Conservation (phyloP, 2,329 filamentous ascomycete genomes). For the Zasmidium cellare region DNA sequence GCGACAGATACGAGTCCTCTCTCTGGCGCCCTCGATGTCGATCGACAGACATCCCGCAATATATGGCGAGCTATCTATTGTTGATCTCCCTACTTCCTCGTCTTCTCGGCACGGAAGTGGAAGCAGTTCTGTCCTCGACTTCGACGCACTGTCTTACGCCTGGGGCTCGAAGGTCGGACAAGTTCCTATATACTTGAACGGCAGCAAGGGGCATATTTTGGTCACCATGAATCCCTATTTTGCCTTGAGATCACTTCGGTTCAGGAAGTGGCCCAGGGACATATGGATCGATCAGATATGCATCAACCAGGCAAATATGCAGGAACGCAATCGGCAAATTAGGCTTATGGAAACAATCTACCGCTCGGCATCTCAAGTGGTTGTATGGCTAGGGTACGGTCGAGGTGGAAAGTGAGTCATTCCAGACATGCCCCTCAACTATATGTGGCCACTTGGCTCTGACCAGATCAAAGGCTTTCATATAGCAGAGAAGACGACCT, state of each 20-base stretch:
- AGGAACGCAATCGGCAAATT: constrained; percentile 30
- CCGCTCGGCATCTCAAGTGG: constrained; percentile 23
- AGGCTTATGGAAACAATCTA: constrained; percentile 32
- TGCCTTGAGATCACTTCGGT: not conserved
- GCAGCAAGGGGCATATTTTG: not conserved
- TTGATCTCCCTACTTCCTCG: not conserved
- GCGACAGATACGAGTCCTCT: not conserved
- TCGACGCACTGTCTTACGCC: not conserved
- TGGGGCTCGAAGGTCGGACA: not conserved
- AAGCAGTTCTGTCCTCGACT: not conserved
- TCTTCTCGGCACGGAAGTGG: not conserved
- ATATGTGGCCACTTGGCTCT: no score
- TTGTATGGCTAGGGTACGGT: constrained; percentile 31
- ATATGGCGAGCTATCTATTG: not conserved
- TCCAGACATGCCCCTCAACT: no score
- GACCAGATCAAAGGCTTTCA: no score
- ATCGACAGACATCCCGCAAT: not conserved
- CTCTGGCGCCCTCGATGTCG: not conserved
- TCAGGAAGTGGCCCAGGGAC: not conserved
- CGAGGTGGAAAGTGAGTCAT: no score
- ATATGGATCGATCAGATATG: constrained; percentile 34
- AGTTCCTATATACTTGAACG: not conserved
- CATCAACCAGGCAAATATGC: constrained; percentile 28
- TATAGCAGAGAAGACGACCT: not conserved
- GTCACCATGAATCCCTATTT: not conserved